Base-by-base conservation (phyloP, 2,329 filamentous ascomycete genomes). In the Sclerotinia glacialis region DNA sequence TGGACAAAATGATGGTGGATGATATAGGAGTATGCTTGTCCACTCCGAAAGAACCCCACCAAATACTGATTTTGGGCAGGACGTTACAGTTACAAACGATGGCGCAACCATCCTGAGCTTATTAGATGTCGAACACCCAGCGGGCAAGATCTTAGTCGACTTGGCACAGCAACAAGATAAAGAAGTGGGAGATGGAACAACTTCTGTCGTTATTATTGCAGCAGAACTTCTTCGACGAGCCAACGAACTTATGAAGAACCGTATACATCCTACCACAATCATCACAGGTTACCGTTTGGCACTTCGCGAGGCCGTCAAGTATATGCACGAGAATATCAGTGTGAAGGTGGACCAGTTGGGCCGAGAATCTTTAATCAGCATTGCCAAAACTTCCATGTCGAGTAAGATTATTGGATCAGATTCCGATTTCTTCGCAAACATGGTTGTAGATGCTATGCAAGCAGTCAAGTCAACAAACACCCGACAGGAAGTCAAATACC, bases 1-100 rank as follows among this genome's bases (percentile, higher is more conserved):
- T 99, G 72, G 95, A 99, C 79, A 99, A 99, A 86, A 99, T 99
- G 95, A 98, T 99, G 95, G 95, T 99, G 75, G 95, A 99, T 81
- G 95, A 99, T 78, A 98, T 99, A 79, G 95, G 95, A 77, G 90
- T 92, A 86, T 74, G 88, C 75, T 67, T 66, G 52, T 37, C 31
- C 55, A 23, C 28, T 46, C 46, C 59, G 47, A 59, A 58, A 34
- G 47, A 67, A 67, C 65, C 42, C 53, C 56, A 53, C 44, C 31
- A 60, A 65, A 60, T 66, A 66, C 73, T 76, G 65, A 76, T 54
- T 59, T 56, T 63, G 55, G 34, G 44, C 74, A 92, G 89, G 95
- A 99, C 82, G 95, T 99, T 68, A 99, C 95, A 69, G 95, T 99
- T 67, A 99, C 95, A 72, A 99, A 99, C 80, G 95, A 99, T 80